Evolutionary conservation across 225 moss, liverwort and hornwort species (phyloP).

Genomic region (Bryum argenteum): DNA sequence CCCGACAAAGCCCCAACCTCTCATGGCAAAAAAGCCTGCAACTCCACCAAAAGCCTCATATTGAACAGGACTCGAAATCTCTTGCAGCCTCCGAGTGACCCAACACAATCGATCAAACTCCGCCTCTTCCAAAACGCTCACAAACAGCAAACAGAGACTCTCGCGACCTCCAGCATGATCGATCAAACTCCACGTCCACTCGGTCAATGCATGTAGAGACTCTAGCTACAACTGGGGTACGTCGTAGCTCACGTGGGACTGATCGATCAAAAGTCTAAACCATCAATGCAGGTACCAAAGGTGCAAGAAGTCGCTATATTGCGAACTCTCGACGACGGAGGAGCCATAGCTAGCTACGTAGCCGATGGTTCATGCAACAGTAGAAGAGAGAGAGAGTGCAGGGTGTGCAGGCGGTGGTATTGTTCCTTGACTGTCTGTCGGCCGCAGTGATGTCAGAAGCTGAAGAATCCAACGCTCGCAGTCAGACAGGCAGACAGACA

Average conservation of each 20-base stretch:
- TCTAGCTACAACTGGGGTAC: not conserved
- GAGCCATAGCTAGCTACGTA: too few species aligned
- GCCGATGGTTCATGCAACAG: too few species aligned
- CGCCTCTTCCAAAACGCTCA: too few species aligned
- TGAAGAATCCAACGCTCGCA: constrained; percentile 46
- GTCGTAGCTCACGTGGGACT: too few species aligned
- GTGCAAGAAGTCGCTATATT: not conserved
- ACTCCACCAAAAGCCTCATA: too few species aligned
- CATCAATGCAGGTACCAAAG: constrained; percentile 10
- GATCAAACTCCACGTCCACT: constrained; percentile 15
- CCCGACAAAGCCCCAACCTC: not conserved
- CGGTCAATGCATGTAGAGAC: constrained; percentile 6
- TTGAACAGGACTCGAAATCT: too few species aligned
- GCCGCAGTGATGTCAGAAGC: constrained; percentile 38
- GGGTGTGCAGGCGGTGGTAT: not conserved
- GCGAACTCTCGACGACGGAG: too few species aligned
- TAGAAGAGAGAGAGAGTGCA: not conserved
- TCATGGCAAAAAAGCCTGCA: too few species aligned
- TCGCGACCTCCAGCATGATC: too few species aligned
- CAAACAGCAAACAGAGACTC: not conserved
- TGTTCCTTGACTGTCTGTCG: constrained; percentile 42
- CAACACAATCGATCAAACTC: too few species aligned
- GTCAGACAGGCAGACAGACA: constrained; percentile 6
- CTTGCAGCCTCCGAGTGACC: too few species aligned
- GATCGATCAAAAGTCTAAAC: not conserved